These are phyloP conservation scores for Scutellaria barbata DNA, from an alignment of 257 asterid genomes.

Conservation along the genomic window DNA sequence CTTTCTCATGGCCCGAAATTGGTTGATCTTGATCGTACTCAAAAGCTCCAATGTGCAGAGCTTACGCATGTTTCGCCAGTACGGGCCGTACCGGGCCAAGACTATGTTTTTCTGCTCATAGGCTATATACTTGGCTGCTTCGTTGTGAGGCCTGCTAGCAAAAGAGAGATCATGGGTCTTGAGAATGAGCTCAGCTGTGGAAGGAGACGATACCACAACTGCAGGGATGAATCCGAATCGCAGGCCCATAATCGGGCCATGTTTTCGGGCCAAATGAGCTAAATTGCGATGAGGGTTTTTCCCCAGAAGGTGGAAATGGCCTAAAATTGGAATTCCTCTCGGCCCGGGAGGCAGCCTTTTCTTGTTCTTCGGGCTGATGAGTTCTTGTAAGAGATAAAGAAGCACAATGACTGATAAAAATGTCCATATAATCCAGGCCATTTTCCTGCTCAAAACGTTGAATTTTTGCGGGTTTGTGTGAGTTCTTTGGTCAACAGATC, in stretches of 20 bases:
- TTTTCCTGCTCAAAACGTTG: neutral
- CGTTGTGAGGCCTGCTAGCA: constrained; percentile 32
- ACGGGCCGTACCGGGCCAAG: constrained; percentile 38
- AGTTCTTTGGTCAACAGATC: no score
- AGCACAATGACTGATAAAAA: neutral
- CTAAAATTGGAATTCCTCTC: constrained; percentile 27
- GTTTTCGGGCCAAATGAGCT: constrained; percentile 22
- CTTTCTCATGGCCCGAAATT: constrained; percentile 41
- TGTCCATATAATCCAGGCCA: constrained; percentile 30
- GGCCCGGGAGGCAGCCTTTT: constrained; percentile 32
- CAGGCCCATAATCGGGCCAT: constrained; percentile 39
- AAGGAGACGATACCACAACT: constrained; percentile 33
- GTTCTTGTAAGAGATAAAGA: constrained; percentile 13
- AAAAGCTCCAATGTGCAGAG: constrained; percentile 41
- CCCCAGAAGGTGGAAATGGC: constrained; percentile 38
- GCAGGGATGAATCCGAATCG: constrained; percentile 33
- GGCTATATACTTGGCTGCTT: neutral
- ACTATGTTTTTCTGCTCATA: constrained; percentile 28
- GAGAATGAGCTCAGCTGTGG: constrained; percentile 34
- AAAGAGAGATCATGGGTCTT: constrained; percentile 35
- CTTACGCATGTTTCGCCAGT: constrained; percentile 50
- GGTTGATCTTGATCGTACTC: constrained; percentile 24
- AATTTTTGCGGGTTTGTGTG: neutral
- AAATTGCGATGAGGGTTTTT: constrained; percentile 34
- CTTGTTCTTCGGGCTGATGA: constrained; percentile 6